These are phyloP conservation scores for Penicillium sp. DNA, from an alignment of 2,329 filamentous ascomycete genomes.

Conservation along the genomic window DNA sequence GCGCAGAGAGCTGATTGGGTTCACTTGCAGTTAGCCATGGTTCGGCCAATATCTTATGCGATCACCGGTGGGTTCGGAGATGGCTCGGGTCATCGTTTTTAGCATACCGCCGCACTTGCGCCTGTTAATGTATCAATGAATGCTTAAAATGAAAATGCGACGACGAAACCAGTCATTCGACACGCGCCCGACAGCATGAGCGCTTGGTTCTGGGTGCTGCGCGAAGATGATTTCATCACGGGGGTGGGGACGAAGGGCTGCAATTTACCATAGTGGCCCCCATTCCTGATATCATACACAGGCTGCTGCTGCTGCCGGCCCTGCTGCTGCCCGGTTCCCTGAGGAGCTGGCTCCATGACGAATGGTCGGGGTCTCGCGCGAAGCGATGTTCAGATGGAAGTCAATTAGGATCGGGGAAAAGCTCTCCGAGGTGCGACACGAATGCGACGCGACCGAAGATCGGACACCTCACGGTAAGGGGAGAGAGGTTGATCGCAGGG, in stretches of 20 bases:
- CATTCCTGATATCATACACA: conserved; percentile 70
- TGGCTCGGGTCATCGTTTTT: not conserved
- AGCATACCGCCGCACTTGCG: conserved; percentile 66
- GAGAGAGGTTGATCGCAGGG: not conserved
- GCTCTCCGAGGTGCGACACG: not conserved
- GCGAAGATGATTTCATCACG: not conserved
- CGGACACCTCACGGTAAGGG: not conserved
- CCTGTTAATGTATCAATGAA: conserved; percentile 45
- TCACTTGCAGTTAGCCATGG: conserved; percentile 23
- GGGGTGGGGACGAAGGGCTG: not conserved
- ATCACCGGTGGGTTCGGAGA: not conserved
- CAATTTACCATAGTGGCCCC: conserved; percentile 71
- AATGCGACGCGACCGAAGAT: conserved; percentile 2
- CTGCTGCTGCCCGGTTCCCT: conserved; percentile 58
- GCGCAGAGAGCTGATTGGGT: conserved; percentile 68
- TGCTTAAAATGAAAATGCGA: not conserved
- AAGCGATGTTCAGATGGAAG: not conserved
- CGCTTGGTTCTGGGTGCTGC: not conserved
- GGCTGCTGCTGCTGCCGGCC: conserved; percentile 60
- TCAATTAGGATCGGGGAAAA: not conserved
- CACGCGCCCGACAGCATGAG: not conserved
- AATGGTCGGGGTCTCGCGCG: conserved; percentile 5
- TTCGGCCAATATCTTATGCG: not conserved
- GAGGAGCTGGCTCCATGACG: conserved; percentile 57
- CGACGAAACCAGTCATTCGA: not conserved